A percentile compares a stretch with the other conserved stretches of the same genome.
Evolutionary conservation across 2,329 filamentous ascomycete species (phyloP).

Genomic region (Catunica adiposa): DNA sequence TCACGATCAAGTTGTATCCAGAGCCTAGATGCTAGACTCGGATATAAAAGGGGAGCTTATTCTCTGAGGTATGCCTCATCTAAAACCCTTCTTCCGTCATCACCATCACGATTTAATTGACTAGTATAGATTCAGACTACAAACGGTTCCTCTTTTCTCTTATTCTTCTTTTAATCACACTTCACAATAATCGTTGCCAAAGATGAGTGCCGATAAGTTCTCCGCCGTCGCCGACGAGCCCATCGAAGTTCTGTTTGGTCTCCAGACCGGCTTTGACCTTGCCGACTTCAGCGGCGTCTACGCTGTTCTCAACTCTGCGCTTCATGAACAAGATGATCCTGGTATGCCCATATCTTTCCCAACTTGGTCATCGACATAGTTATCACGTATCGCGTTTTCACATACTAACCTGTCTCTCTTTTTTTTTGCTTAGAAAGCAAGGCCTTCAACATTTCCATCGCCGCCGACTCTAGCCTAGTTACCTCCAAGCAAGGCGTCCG

Average conservation of each 20-base stretch:
- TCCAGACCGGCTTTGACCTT: conserved; percentile 43
- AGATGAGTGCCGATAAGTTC: conserved; percentile 41
- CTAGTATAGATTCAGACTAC: no score
- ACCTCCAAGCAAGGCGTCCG: conserved; percentile 47
- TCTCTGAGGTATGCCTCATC: no score
- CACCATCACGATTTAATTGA: no score
- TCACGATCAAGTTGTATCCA: no score
- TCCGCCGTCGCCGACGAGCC: conserved; percentile 43
- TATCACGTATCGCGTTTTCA: not conserved
- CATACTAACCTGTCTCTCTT: not conserved
- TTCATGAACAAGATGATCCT: conserved; percentile 36
- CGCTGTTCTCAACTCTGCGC: conserved; percentile 34
- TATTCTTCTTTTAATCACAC: conserved; percentile 6
- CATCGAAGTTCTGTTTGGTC: conserved; percentile 42
- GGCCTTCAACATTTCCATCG: conserved; percentile 43
- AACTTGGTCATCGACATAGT: not conserved
- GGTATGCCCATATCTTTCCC: conserved; percentile 24
- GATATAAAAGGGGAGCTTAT: no score
- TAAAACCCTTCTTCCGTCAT: no score
- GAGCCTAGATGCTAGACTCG: no score
- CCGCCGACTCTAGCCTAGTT: conserved; percentile 35
- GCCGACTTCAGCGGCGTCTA: conserved; percentile 41
- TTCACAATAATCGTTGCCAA: conserved; percentile 21
- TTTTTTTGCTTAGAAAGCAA: conserved; percentile 28
- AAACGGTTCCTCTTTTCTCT: no score